Evolutionary conservation across 441 rosid genomes (phyloP).

Genomic region (Breynia disticha): DNA sequence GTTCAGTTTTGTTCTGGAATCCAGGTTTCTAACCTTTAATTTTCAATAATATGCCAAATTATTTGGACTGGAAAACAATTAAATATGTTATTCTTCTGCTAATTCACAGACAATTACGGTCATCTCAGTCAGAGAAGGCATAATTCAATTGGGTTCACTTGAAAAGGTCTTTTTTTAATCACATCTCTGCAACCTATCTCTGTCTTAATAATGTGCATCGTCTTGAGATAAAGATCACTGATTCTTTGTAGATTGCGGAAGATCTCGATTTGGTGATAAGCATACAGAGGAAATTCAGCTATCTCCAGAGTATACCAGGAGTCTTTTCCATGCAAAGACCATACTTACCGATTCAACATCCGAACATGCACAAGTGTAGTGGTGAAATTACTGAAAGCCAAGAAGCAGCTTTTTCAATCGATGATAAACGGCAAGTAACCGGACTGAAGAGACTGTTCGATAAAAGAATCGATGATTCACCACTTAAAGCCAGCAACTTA

Average conservation of each 20-base stretch:
- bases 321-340: slow-evolving; percentile 48
- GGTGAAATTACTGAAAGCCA: slow-evolving; percentile 19
- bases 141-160: slow-evolving; percentile 61
- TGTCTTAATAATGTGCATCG: not conserved
- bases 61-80: not conserved
- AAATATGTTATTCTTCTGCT: slow-evolving; percentile 9
- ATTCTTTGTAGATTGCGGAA: slow-evolving; percentile 36
- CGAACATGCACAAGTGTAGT: slow-evolving; percentile 29
- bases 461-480: slow-evolving; percentile 22
- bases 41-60: not conserved
- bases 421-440: slow-evolving; percentile 20
- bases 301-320: slow-evolving; percentile 62
- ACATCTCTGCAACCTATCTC: not conserved
- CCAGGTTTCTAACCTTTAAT: slow-evolving; percentile 31
- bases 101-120: slow-evolving; percentile 55
- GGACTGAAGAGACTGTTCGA: slow-evolving; percentile 36
- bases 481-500: slow-evolving; percentile 37
- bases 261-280: slow-evolving; percentile 56
- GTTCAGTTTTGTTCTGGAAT: slow-evolving; percentile 59
- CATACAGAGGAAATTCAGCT: slow-evolving; percentile 56
- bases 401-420: slow-evolving; percentile 19
- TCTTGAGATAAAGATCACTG: not conserved
- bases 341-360: slow-evolving; percentile 36
- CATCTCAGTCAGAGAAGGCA: slow-evolving; percentile 65
- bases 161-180: slow-evolving; percentile 32